Base-by-base conservation (phyloP, 2,329 filamentous ascomycete genomes). In the Arthrobotrys conoides region DNA sequence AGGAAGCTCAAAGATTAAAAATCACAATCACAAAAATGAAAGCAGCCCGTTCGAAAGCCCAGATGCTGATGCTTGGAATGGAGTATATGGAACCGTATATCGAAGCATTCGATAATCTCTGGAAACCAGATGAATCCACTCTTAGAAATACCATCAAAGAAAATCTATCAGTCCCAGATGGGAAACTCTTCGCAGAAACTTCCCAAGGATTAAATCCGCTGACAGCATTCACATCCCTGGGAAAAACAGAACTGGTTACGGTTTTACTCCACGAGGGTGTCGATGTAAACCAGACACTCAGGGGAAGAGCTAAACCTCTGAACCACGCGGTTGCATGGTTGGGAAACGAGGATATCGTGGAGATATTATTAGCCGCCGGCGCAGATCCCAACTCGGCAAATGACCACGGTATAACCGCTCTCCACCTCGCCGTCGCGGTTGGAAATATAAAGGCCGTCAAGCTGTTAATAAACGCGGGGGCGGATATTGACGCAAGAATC, bases 351-450 rank as follows among this genome's bases (percentile, higher is more conserved):
- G 78, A 84, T 18, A 82, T 84, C 5, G 81, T 85, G 65, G 81
- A 83, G 6, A 81, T 84, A 57, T 81, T 86, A 14, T 48, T 86
- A 3, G 80, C 84, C 12, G 80, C 82, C 5, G 83, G 83, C 14
- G 85, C 85, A 2, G 82, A 85, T 68, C 82, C 84, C n/a, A 84
- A 85, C 69, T 82, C 83, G 41, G 82, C 82, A 51, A 84, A 84
- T 72, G 82, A 82, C 14, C 81, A 27, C n/a, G 80, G 73, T 16
- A 55, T 76, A n/a, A 79, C 80, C 0, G 72, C 80, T 14, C 57
- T 81, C 3, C 72, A 81, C 53, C 67, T 78, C 18, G 80, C 81
- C 6, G 66, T 53, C 1, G 65, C 75, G 1, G 64, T 77, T 8
- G 81, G 81, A 5, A 80, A 81, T 41, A n/a, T 81, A 2, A 70